phyloP scores from a whole-genome alignment of 352 stramenopile genomes.

The Globisporangium okanoganense region DNA sequence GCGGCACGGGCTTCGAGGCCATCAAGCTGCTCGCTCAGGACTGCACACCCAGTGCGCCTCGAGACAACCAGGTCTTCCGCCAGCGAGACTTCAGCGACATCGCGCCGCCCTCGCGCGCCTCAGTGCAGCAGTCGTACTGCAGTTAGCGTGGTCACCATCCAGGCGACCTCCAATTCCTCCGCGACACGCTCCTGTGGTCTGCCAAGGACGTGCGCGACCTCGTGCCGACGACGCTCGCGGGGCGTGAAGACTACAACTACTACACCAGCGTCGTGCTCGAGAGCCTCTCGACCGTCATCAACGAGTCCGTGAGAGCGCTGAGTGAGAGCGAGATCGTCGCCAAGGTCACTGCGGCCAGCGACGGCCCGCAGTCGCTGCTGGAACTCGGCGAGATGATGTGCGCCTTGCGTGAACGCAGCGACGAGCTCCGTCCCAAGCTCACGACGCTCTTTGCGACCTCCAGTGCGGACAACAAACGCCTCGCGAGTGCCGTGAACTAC shows the following conservation, averaged over 20 bases:
- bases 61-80: neutral
- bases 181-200: conserved; percentile 7
- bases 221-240: conserved; percentile 7
- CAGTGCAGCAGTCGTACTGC: conserved; percentile 2
- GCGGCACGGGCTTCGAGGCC: neutral
- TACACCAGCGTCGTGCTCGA: conserved; percentile 16
- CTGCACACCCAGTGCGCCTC: neutral
- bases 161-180: conserved; percentile 8
- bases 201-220: conserved; percentile 11
- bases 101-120: neutral
- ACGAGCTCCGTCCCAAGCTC: neutral
- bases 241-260: conserved; percentile 12
- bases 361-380: neutral
- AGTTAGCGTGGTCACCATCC: neutral
- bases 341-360: neutral
- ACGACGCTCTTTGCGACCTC: neutral
- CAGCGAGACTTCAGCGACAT: neutral
- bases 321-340: neutral
- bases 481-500: neutral
- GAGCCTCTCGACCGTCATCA: conserved; percentile 7
- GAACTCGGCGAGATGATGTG: conserved; percentile 5
- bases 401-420: neutral
- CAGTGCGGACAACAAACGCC: neutral
- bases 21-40: conserved; percentile 2
- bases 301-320: neutral